A percentile compares a stretch with the other conserved stretches of the same genome.
Evolutionary conservation across 2,329 filamentous ascomycete species (phyloP).

Genomic region (Xylaria sp.): DNA sequence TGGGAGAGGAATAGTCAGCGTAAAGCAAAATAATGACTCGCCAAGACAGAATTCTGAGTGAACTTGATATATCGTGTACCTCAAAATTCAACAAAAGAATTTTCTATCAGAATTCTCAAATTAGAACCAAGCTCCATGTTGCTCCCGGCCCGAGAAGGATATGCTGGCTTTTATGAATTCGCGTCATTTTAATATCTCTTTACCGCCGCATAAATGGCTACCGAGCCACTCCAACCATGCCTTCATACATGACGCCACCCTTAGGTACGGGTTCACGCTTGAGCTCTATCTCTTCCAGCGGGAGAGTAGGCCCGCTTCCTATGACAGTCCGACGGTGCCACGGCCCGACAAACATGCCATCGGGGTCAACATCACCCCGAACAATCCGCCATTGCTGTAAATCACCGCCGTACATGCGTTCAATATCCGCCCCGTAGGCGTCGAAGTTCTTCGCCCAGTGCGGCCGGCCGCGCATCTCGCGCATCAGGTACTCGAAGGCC

Average conservation of each 20-base stretch:
- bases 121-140: too few species aligned
- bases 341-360: conserved; percentile 86
- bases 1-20: too few species aligned
- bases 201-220: conserved; percentile 7
- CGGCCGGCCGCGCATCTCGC: conserved; percentile 76
- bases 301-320: conserved; percentile 34
- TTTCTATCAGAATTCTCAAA: too few species aligned
- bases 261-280: conserved; percentile 16
- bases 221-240: conserved; percentile 19
- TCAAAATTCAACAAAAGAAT: too few species aligned
- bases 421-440: conserved; percentile 62
- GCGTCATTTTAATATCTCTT: too few species aligned
- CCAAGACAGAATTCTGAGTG: too few species aligned
- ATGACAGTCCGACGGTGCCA: conserved; percentile 80
- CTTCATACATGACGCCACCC: conserved; percentile 27
- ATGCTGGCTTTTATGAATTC: too few species aligned
- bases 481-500: conserved; percentile 90
- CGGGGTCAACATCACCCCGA: conserved; percentile 71
- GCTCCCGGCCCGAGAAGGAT: too few species aligned
- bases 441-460: conserved; percentile 95
- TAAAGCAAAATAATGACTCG: too few species aligned
- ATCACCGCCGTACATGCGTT: conserved; percentile 68
- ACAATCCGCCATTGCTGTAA: conserved; percentile 69
- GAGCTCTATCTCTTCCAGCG: conserved; percentile 37
- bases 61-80: too few species aligned